Base-by-base conservation (phyloP, 1,139 yeast species). In the Hyphopichia pseudoburtonii region DNA sequence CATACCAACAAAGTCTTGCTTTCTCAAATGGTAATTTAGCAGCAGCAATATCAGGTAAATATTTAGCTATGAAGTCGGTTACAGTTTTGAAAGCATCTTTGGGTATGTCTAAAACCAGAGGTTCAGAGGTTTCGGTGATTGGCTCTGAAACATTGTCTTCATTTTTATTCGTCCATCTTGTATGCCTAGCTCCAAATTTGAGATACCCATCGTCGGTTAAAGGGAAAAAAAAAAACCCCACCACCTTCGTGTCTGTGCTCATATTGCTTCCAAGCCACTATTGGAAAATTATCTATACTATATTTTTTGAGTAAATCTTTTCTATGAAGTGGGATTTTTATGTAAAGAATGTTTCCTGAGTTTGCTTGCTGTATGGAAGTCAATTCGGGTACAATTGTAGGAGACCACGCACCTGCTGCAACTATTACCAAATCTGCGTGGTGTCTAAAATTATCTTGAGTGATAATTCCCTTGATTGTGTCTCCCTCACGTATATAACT, bases 361-460 rank as follows among this genome's bases (percentile, higher is more conserved):
- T 64, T 55, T 0, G 65, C 67, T 42, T 65, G 68, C 33, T 55
- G 48, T 30, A 62, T 47, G 7, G 62, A 64, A 29, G 51, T 55
- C 4, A 64, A 40, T 35, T 59, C 63, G 9, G 59, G 60, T 11
- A 67, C 56, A 3, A 66, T 39, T 5, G 50, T 40, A 5, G 66
- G 54, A 15, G 69, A 49, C 73, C 73, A 68, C 5, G 70, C 66
- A 26, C 74, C 74, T 28, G 64, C 52, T 16, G 66, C 60, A 16
- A 64, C 47, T 15, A 68, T 56, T 4, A 58, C 62, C n/a, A 59
- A 44, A 30, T 59, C 66, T 2, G 65, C 60, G 17, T 16, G 9
- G 26, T 39, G 42, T n/a, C 22, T 19, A 2, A 31, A 8, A 1
- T 62, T 62, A 34, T 37, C 41, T n/a, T 38, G 44, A 3, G 52